Evolutionary conservation across 345 rosid species (phyloP), one percentile per base, ranked within the genome.

Genomic region (Citrus medica): DNA sequence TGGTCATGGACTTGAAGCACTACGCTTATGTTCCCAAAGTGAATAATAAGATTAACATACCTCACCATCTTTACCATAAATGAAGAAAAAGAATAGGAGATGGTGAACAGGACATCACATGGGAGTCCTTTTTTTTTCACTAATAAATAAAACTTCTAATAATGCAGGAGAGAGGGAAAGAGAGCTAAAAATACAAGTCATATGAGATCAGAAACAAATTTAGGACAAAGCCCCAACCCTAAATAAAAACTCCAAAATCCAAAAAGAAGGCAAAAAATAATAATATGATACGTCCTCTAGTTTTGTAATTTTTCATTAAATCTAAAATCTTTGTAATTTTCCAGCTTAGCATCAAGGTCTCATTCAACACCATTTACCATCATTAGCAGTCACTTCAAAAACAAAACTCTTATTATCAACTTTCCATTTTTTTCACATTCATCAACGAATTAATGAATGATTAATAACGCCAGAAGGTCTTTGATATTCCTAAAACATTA

Each of bases 381-480:
- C 71, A 83, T 83, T 38, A 69, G n/a, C 73, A 60, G 87, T 79
- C 82, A 56, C 80, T 78, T 80, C 82, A 40, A 60, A 79, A 63
- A 37, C 38, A 53, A 30, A 76, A 58, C 69, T 71, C 76, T 77
- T 48, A 58, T 71, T 35, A 77, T 61, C 66, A 78, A 13, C 17
- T 13, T 46, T 74, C 82, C 70, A 64, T 70, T 55, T 74, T 88
- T 83, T 59, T 59, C 81, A 77, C 25, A 25, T 69, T 77, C 83
- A 77, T 72, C 74, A 84, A 84, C 35, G 14, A 28, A 13, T 6
- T 69, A 85, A 81, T 81, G 86, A 82, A 83, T 65, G 79, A 84
- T 73, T 86, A 76, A 78, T 78, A 73, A 77, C 73, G 67, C 76
- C 69, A 46, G 5, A 46, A 46, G 51, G 51, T 13, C 51, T 12